These are phyloP conservation scores for Phytopythium boreale DNA, from an alignment of 352 stramenopile species.

Conservation along the genomic window DNA sequence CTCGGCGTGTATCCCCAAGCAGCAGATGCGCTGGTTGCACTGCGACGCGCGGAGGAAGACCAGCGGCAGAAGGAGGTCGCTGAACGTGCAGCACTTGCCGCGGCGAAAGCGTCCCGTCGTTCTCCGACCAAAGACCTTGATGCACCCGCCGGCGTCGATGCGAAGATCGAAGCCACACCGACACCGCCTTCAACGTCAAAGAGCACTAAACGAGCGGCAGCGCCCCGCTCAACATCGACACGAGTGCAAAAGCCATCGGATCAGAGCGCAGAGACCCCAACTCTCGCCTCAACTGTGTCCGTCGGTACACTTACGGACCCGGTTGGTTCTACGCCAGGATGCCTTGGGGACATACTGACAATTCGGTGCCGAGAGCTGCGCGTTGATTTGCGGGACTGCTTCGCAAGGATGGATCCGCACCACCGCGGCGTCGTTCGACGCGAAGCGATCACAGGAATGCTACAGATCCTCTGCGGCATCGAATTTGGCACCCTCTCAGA, in stretches of 20 bases:
- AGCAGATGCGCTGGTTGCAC: slow-evolving; percentile 32
- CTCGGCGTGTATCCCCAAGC: slow-evolving; percentile 49
- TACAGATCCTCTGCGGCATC: slow-evolving; percentile 24
- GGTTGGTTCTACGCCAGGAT: slow-evolving; percentile 1
- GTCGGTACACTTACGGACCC: slow-evolving; percentile 27
- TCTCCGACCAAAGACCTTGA: slow-evolving; percentile 19
- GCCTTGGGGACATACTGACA: slow-evolving; percentile 19
- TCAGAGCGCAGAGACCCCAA: neutral
- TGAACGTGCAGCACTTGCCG: slow-evolving; percentile 20
- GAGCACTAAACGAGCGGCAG: neutral
- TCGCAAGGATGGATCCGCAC: slow-evolving; percentile 24
- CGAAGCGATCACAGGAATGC: slow-evolving; percentile 21
- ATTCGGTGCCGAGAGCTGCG: slow-evolving; percentile 23
- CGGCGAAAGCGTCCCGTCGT: slow-evolving; percentile 26
- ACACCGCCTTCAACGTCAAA: slow-evolving; percentile 2
- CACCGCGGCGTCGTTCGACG: slow-evolving; percentile 22
- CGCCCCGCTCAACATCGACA: neutral
- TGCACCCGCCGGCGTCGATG: too few relatives aligned
- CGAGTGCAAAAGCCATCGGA: slow-evolving; percentile 5
- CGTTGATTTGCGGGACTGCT: slow-evolving; percentile 22
- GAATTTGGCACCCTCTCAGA: slow-evolving; percentile 3
- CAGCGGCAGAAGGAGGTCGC: slow-evolving; percentile 22
- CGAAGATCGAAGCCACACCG: neutral
- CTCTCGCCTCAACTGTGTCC: slow-evolving; percentile 9
- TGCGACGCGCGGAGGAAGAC: slow-evolving; percentile 24